phyloP scores from a whole-genome alignment of 192 early-diverging fungal species.

The Coemansia sp. region DNA sequence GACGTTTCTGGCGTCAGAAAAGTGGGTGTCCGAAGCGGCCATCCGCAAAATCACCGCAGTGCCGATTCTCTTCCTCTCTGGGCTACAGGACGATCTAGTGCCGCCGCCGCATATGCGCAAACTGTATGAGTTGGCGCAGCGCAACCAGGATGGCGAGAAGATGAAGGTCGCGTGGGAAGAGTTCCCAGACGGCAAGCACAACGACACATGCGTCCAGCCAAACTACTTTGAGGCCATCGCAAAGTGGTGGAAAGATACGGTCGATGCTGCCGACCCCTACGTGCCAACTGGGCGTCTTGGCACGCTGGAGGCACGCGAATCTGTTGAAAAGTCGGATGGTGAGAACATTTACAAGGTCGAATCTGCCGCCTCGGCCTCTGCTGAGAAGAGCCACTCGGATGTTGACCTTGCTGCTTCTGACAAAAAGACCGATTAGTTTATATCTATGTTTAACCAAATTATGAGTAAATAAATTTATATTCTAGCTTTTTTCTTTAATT shows the following conservation, averaged over 20 bases:
- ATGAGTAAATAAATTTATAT: background rate
- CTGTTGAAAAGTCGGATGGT: constrained; percentile 47
- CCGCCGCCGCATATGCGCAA: constrained; percentile 84
- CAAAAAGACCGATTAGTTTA: constrained; percentile 9
- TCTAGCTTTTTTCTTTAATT: too few relatives aligned
- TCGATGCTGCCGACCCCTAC: constrained; percentile 42
- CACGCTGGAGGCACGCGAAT: constrained; percentile 36
- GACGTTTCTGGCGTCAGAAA: constrained; percentile 82
- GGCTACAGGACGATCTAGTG: constrained; percentile 81
- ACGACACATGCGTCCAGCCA: constrained; percentile 83
- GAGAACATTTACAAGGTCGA: constrained; percentile 41
- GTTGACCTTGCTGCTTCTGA: constrained; percentile 6
- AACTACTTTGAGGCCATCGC: constrained; percentile 81
- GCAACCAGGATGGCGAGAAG: constrained; percentile 22
- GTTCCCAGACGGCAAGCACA: constrained; percentile 86
- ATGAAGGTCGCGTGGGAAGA: constrained; percentile 54
- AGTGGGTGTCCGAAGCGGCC: constrained; percentile 79
- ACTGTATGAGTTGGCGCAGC: constrained; percentile 65
- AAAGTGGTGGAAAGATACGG: constrained; percentile 39
- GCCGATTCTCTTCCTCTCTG: constrained; percentile 83
- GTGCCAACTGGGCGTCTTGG: constrained; percentile 48
- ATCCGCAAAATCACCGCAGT: constrained; percentile 65
- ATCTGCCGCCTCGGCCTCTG: constrained; percentile 23
- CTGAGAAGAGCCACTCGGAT: constrained; percentile 22
- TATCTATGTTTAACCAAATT: background rate